These are phyloP conservation scores for Melampsora abietis-canadensis DNA, from an alignment of 1,284 basidiomycete species.

Conservation along the genomic window DNA sequence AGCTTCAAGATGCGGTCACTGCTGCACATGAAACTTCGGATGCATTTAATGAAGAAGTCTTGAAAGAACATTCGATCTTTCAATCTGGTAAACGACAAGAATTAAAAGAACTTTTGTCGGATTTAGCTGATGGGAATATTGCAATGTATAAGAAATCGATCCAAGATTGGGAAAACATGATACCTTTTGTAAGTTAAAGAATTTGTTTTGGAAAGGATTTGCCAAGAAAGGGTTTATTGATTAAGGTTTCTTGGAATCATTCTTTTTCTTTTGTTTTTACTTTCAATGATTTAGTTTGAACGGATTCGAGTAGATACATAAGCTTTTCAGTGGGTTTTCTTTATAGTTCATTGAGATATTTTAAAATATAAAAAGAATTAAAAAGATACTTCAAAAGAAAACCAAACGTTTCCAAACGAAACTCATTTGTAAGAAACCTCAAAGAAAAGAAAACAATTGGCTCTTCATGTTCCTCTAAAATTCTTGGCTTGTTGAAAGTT, in stretches of 20 bases:
- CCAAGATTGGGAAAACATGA: conserved; percentile 42
- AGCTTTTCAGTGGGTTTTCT: background rate
- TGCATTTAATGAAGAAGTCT: conserved; percentile 88
- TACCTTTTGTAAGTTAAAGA: conserved; percentile 22
- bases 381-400: background rate
- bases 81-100: conserved; percentile 85
- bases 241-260: too few species aligned
- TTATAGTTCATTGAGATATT: background rate
- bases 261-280: background rate
- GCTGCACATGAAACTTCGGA: conserved; percentile 91
- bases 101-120: conserved; percentile 88
- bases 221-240: too few species aligned
- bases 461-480: too few species aligned
- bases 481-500: too few species aligned
- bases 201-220: background rate
- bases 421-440: background rate
- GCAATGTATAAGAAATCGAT: conserved; percentile 73
- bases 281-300: conserved; percentile 14
- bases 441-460: background rate
- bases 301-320: conserved; percentile 36
- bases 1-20: conserved; percentile 94
- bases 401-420: background rate
- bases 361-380: background rate
- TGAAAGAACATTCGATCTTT: conserved; percentile 84
- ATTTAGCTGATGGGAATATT: conserved; percentile 87